Conservation (phyloP, 2,329 filamentous ascomycete species). For the Trichoderma koningiopsis region DNA sequence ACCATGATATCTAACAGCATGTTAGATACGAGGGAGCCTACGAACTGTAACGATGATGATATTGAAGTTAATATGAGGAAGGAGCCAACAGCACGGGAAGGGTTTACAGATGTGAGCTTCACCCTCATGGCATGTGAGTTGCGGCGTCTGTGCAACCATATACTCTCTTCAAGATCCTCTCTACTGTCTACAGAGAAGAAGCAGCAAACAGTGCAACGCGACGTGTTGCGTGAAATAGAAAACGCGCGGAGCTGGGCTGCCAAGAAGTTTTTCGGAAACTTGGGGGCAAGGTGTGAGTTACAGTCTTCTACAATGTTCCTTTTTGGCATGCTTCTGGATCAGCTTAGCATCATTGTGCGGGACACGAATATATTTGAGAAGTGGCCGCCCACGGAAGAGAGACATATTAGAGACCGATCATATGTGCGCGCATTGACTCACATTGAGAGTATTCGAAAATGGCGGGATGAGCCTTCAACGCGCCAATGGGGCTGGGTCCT, state of each 20-base stretch:
- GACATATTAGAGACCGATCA: neutral
- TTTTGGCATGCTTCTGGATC: neutral
- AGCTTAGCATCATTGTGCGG: constrained; percentile 1
- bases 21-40: constrained; percentile 5
- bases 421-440: neutral
- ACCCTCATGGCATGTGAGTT: constrained; percentile 4
- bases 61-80: constrained; percentile 3
- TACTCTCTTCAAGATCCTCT: neutral
- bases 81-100: neutral
- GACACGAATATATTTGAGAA: constrained; percentile 2
- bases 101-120: constrained; percentile 5
- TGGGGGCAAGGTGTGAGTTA: neutral
- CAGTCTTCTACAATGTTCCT: neutral
- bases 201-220: neutral
- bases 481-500: constrained; percentile 5
- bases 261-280: neutral
- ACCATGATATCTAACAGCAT: constrained; percentile 6
- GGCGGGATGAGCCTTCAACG: neutral
- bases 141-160: neutral
- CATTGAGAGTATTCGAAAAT: neutral
- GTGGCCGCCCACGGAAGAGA: neutral
- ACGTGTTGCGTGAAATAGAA: constrained; percentile 2
- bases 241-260: neutral
- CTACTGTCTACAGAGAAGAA: neutral
- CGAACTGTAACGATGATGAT: constrained; percentile 6